Evolutionary conservation across 2,329 filamentous ascomycete species (phyloP).

Genomic region (Grosmannia serpens): DNA sequence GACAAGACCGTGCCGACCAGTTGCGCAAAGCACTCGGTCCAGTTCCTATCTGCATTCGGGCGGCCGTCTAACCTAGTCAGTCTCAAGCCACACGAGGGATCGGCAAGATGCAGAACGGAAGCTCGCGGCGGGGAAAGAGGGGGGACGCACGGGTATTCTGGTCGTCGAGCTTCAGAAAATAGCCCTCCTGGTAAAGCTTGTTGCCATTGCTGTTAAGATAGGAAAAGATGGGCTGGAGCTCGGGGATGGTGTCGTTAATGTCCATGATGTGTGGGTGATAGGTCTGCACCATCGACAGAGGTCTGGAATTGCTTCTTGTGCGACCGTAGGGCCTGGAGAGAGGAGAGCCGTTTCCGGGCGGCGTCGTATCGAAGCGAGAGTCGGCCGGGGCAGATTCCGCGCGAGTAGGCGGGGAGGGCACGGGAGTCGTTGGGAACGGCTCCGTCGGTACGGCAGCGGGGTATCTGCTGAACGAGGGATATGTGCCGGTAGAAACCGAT

Average conservation of each 20-base stretch:
- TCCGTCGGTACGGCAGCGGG: neutral
- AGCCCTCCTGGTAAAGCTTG: constrained; percentile 95
- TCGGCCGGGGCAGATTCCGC: constrained; percentile 28
- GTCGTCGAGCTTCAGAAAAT: constrained; percentile 93
- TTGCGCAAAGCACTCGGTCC: constrained; percentile 96
- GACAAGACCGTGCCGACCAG: constrained; percentile 91
- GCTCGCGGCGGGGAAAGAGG: neutral
- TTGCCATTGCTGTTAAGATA: constrained; percentile 92
- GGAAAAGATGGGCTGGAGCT: constrained; percentile 87
- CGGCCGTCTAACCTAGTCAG: constrained; percentile 56
- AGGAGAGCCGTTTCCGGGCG: constrained; percentile 27
- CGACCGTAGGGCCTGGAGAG: constrained; percentile 29
- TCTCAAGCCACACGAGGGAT: neutral
- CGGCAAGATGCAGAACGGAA: constrained; percentile 10
- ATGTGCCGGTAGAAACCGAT: constrained; percentile 8
- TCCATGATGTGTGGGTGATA: constrained; percentile 83
- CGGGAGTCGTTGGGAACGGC: constrained; percentile 10
- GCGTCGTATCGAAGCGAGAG: constrained; percentile 2
- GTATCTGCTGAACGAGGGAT: neutral
- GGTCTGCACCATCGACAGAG: constrained; percentile 75
- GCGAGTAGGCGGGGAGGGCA: constrained; percentile 15
- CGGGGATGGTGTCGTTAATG: constrained; percentile 75
- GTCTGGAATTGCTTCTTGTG: constrained; percentile 49
- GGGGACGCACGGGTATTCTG: constrained; percentile 71
- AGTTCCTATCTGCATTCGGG: constrained; percentile 74